Base-by-base conservation (phyloP, 371 early-diverging fungal species). In the Phascolomyces articulosus region DNA sequence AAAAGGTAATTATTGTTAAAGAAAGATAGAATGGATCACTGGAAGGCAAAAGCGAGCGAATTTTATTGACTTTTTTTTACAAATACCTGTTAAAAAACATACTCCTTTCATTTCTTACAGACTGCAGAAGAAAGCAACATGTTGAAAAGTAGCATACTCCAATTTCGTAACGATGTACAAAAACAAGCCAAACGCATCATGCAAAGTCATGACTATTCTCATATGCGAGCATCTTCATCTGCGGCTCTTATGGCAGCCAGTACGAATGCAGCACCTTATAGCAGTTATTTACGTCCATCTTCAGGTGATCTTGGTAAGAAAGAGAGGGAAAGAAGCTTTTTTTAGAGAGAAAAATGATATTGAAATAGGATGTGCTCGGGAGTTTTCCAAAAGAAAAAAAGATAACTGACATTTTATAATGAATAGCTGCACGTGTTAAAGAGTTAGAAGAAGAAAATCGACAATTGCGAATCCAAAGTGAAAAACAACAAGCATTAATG, bases 111-210 rank as follows among this genome's bases (percentile, higher is more conserved):
- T 65, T 2, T 55, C 24, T 3, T 21, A 13, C 72, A 89, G 82
- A 84, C 90, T 15, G 87, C 88, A 0, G 84, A 88, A 28, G 93
- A 93, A 69, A 90, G 88, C 74, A 88, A 83, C 24, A 79, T 91
- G 77, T 78, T 94, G 16, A 85, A 87, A 53, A 89, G 88, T 72
- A 90, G 89, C 60, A 92, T 94, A 56, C 70, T 90, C 29, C 93
- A 89, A 64, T 90, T 94, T 62, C 85, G 88, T 10, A 89, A 90
- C 34, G 91, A 93, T 73, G 86, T 93, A 0, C 90, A 90, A 54
- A 88, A 86, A 49, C 90, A 92, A 64, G 89, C 87, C 27, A 68
- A 79, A 34, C 67, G 79, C 9, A 72, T 80, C 11, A 68, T 75
- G 69, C 81, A 79, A 59, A 73, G 64, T 11, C 84, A 81, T 27